Conservation (phyloP, 495 filamentous ascomycete genomes). For the Aspergillus bertholletiae region DNA sequence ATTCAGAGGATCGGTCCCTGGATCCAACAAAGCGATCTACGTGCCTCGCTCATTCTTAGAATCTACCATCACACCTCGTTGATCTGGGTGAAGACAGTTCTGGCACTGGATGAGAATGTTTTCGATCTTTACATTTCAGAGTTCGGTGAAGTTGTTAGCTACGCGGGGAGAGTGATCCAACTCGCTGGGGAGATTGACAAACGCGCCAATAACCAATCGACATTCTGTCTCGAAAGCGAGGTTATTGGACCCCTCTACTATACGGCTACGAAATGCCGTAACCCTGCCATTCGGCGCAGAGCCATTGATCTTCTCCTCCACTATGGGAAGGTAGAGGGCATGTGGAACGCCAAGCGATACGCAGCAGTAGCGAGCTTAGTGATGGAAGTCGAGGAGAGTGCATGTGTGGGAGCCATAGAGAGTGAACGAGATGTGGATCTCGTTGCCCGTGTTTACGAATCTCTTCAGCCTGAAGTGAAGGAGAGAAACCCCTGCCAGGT, state of each 20-base stretch:
- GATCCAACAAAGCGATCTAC: neutral
- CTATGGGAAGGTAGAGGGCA: constrained; percentile 6
- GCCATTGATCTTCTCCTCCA: constrained; percentile 4
- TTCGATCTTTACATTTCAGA: constrained; percentile 1
- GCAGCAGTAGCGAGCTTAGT: constrained; percentile 1
- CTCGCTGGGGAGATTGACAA: neutral
- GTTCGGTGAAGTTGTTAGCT: constrained; percentile 4
- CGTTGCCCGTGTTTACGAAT: constrained; percentile 4
- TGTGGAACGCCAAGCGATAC: constrained; percentile 8
- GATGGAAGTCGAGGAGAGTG: constrained; percentile 11
- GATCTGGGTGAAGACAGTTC: constrained; percentile 1
- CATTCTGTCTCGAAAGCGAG: constrained; percentile 13
- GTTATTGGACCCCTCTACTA: constrained; percentile 13
- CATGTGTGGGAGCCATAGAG: neutral
- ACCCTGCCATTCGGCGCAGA: constrained; percentile 8
- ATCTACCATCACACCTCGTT: constrained; percentile 7
- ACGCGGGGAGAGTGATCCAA: constrained; percentile 6
- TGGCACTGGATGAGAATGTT: neutral
- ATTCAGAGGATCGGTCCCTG: neutral
- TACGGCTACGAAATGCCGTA: constrained; percentile 2
- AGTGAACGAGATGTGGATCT: constrained; percentile 5
- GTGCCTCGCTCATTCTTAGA: constrained; percentile 6
- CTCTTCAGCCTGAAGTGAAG: neutral
- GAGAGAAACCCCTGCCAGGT: neutral
- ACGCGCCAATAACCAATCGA: neutral